Percentiles rank a stretch among this genome's conserved stretches.
Conservation (phyloP, 257 asterid genomes). For the Salvia splendens region DNA sequence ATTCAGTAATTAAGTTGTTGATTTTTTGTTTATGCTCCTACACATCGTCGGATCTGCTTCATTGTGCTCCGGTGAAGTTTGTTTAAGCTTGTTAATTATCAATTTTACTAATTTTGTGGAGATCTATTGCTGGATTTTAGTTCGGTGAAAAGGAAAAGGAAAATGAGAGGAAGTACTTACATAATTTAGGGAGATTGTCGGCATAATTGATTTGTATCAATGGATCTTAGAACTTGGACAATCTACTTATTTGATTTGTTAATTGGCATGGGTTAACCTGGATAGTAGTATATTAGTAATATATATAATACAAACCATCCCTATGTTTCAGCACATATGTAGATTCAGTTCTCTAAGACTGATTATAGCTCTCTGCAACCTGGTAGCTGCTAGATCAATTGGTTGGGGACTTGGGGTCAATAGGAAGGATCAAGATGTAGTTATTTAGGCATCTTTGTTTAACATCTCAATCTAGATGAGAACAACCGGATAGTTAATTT, state of each 20-base stretch:
- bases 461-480: constrained; percentile 15
- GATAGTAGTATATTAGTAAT: neutral
- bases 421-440: constrained; percentile 15
- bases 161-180: constrained; percentile 6
- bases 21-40: neutral
- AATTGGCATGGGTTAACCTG: constrained; percentile 16
- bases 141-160: constrained; percentile 9
- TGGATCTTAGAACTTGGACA: constrained; percentile 8
- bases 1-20: neutral
- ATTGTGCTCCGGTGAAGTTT: neutral
- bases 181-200: neutral
- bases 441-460: constrained; percentile 15
- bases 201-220: neutral
- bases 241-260: constrained; percentile 20
- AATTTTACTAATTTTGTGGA: constrained; percentile 4
- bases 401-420: neutral
- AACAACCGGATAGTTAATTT: neutral
- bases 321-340: neutral
- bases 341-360: neutral
- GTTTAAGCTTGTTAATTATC: neutral
- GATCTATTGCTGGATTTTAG: constrained; percentile 27
- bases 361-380: constrained; percentile 2
- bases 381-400: constrained; percentile 5
- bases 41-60: constrained; percentile 27
- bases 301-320: neutral